Base-by-base conservation (phyloP, 2,329 filamentous ascomycete genomes). In the Malbranchea zuffiana region DNA sequence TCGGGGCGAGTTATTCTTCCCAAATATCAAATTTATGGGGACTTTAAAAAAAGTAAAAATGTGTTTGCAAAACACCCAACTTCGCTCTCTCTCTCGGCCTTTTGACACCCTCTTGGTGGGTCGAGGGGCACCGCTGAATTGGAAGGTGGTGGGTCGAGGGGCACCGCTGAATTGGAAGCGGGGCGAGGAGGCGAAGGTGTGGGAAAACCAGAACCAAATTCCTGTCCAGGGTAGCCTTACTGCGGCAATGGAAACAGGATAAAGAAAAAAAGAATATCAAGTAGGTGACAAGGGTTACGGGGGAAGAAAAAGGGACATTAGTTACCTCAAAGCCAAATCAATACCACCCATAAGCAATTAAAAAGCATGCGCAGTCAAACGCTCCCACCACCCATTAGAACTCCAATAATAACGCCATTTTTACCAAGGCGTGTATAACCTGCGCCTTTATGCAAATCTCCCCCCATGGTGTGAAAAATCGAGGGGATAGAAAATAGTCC, bases 361-460 rank as follows among this genome's bases (percentile, higher is more conserved):
- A 19, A 38, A 32, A 16, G 15, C 27, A 38, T 26, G 4, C 23
- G 15, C 10, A 32, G 8, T 10, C 27, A 7, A 21, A 20, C 15
- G 20, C 18, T 12, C 5, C 29, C 27, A 18, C 23, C 8, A 17
- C 12, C 19, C 18, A 11, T 12, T 20, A 13, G n/a, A n/a, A n/a
- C n/a, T 34, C 35, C 25, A 38, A 32, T 28, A 35, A 35, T 37
- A 45, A 43, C 46, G 44, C 44, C 44, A 25, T 37, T 44, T 43
- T 43, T 35, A 40, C 37, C 42, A 37, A 63, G 58, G 59, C 60
- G 60, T 60, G 61, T 64, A 64, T 64, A 64, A 63, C 61, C 61
- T 61, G 60, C 60, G 62, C 61, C 61, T 53, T 57, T 51, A 63
- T 63, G 61, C 61, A 63, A 61, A 42, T 41, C 36, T 39, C 31